These are phyloP conservation scores for Nemania serpens DNA, from an alignment of 2,329 filamentous ascomycete species.

Conservation along the genomic window DNA sequence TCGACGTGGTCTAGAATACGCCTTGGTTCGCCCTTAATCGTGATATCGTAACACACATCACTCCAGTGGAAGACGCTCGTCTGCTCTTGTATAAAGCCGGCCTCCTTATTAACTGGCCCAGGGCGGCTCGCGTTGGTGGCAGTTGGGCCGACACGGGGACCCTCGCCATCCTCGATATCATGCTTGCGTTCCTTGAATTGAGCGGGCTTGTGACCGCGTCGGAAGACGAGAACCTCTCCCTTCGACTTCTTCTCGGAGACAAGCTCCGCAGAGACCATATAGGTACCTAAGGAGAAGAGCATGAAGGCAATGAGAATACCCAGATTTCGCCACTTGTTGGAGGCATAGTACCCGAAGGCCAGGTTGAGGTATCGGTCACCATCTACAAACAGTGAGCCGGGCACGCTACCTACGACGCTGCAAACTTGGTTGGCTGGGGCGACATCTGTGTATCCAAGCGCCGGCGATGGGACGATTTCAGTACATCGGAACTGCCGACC, in stretches of 20 bases:
- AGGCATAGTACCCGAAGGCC: slow-evolving; percentile 60
- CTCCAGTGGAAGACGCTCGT: slow-evolving; percentile 86
- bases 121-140: slow-evolving; percentile 51
- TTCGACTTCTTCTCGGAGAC: slow-evolving; percentile 72
- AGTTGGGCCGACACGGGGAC: slow-evolving; percentile 52
- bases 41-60: slow-evolving; percentile 75
- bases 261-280: slow-evolving; percentile 69
- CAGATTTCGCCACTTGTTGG: slow-evolving; percentile 71
- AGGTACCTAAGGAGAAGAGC: slow-evolving; percentile 62
- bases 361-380: slow-evolving; percentile 62
- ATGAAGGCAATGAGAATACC: slow-evolving; percentile 71
- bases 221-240: slow-evolving; percentile 77
- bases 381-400: slow-evolving; percentile 56
- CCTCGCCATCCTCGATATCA: slow-evolving; percentile 61
- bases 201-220: slow-evolving; percentile 66
- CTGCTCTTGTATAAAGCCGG: slow-evolving; percentile 55
- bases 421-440: slow-evolving; percentile 56
- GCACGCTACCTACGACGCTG: slow-evolving; percentile 59
- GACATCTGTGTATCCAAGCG: slow-evolving; percentile 46
- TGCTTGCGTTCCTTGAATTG: slow-evolving; percentile 64
- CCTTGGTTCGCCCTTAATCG: slow-evolving; percentile 77
- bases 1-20: slow-evolving; percentile 84
- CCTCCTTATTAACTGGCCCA: slow-evolving; percentile 46
- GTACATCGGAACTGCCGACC: slow-evolving; percentile 61
- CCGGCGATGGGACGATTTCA: slow-evolving; percentile 48